Evolutionary conservation across 345 rosid genomes (phyloP).

Genomic region (Cardamine occulta): DNA sequence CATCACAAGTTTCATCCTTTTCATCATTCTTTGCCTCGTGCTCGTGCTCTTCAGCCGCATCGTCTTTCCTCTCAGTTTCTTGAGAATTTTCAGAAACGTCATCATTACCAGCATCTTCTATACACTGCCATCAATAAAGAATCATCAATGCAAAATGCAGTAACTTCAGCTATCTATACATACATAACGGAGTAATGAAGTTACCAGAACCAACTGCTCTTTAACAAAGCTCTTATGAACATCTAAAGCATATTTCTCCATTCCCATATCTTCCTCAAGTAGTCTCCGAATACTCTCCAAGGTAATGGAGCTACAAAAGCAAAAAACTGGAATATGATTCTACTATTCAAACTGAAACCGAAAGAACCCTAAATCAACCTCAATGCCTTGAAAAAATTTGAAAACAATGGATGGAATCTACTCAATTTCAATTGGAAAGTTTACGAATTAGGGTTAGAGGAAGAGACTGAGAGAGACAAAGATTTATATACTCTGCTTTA

Average conservation of each 20-base stretch:
- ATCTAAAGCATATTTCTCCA: slow-evolving; percentile 71
- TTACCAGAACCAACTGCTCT: slow-evolving; percentile 49
- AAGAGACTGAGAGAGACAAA: neutral
- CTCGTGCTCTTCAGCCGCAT: slow-evolving; percentile 46
- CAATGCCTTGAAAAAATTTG: neutral
- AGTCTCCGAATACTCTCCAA: slow-evolving; percentile 84
- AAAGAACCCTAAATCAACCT: slow-evolving; percentile 16
- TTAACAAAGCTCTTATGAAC: slow-evolving; percentile 74
- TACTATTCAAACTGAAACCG: neutral
- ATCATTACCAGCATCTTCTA: slow-evolving; percentile 51
- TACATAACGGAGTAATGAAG: neutral
- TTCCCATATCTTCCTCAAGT: slow-evolving; percentile 78
- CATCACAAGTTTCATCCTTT: slow-evolving; percentile 39
- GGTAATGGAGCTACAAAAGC: slow-evolving; percentile 63
- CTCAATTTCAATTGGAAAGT: neutral
- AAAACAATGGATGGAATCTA: neutral
- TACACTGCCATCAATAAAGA: slow-evolving; percentile 35
- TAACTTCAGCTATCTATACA: neutral
- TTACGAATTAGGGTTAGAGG: neutral
- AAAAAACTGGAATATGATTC: slow-evolving; percentile 10
- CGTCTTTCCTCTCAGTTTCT: slow-evolving; percentile 44
- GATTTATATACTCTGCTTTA: slow-evolving; percentile 61
- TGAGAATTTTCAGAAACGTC: neutral
- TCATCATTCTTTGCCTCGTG: slow-evolving; percentile 46
- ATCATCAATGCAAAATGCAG: neutral